These are phyloP conservation scores for Manihot esculenta DNA, from an alignment of 441 rosid species.

Conservation along the genomic window DNA sequence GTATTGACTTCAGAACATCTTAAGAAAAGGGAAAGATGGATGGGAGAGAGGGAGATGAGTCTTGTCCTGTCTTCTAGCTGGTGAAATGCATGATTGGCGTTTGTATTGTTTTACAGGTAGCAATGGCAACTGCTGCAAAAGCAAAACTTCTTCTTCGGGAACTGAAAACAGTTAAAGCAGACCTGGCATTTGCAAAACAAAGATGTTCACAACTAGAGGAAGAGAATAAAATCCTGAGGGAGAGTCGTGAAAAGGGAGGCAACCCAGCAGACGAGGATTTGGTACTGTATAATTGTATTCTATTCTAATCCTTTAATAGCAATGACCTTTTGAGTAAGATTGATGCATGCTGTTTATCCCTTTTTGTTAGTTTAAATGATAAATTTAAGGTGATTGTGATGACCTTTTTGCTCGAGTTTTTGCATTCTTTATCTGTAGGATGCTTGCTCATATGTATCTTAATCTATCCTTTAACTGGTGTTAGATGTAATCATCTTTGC, in stretches of 20 bases:
- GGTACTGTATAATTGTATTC: constrained; percentile 39
- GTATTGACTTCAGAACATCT: neutral
- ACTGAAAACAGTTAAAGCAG: constrained; percentile 91
- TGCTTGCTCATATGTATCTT: neutral
- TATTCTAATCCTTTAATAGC: neutral
- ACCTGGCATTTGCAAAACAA: constrained; percentile 82
- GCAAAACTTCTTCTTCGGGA: constrained; percentile 97
- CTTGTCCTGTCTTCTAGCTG: constrained; percentile 17
- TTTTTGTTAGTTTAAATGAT: neutral
- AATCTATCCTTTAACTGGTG: neutral
- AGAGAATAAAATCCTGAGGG: constrained; percentile 85
- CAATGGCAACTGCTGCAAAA: constrained; percentile 99
- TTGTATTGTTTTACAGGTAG: constrained; percentile 57
- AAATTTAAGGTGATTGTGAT: neutral
- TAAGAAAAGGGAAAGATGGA: neutral
- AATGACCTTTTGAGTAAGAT: neutral
- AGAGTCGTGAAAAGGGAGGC: constrained; percentile 72
- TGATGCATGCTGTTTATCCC: neutral
- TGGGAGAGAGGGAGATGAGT: neutral
- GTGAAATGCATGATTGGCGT: constrained; percentile 38
- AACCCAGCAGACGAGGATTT: constrained; percentile 85
- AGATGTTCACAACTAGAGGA: constrained; percentile 89
- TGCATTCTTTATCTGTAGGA: constrained; percentile 1
- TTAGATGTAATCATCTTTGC: neutral
- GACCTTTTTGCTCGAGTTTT: neutral